Evolutionary conservation across 176 grass and related monocot species (phyloP).

Genomic region (bread wheat (Triticum aestivum)): DNA sequence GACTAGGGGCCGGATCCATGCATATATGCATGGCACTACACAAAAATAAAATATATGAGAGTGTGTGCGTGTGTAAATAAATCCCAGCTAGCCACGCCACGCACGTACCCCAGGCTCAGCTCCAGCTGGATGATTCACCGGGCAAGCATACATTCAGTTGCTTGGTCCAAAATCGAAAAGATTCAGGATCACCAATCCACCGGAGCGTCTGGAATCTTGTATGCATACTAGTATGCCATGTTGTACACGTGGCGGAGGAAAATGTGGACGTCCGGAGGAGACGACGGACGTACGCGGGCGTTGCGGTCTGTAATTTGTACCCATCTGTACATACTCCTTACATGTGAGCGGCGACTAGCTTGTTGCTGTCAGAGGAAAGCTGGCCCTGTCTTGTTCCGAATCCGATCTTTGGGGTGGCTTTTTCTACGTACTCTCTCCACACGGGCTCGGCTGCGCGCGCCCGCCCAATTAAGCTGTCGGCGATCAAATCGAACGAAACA

Average conservation of each 20-base stretch:
- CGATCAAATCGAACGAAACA: background rate
- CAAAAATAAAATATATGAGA: background rate
- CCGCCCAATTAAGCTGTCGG: background rate
- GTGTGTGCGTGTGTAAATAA: background rate
- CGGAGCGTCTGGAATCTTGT: background rate
- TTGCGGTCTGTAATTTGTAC: background rate
- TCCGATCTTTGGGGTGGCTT: background rate
- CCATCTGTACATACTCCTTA: background rate
- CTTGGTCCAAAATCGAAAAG: background rate
- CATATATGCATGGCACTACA: background rate
- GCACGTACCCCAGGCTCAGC: background rate
- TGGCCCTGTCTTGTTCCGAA: background rate
- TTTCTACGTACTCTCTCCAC: background rate
- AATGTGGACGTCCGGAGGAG: background rate
- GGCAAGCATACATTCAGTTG: background rate
- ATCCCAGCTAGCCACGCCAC: background rate
- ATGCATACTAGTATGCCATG: background rate
- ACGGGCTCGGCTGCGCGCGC: no score
- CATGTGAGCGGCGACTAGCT: background rate
- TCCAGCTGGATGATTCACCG: background rate
- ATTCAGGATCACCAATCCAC: background rate
- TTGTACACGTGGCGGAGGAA: background rate
- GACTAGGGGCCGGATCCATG: background rate
- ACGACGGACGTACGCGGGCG: background rate
- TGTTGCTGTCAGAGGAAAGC: slow-evolving; percentile 36